Evolutionary conservation across 2,329 filamentous ascomycete species (phyloP), one percentile per base, ranked within the genome.

Genomic region (Colletotrichum chlorophyti): DNA sequence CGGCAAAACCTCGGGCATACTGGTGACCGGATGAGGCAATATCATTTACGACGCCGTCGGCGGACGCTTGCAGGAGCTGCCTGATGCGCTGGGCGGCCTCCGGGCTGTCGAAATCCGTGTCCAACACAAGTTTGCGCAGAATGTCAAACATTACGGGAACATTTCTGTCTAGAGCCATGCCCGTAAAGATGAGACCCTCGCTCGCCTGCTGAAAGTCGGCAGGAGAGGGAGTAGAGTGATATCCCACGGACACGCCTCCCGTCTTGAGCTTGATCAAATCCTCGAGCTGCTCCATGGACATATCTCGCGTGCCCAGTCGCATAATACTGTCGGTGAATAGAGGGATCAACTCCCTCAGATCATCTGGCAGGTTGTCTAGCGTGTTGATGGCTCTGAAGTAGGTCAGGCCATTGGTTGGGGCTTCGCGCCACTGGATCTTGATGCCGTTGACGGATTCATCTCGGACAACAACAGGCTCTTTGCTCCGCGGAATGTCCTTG

Each of bases 261-360:
- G 95, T 98, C 77, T 96, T 96, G 26, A 98, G 83, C 73, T 98
- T 98, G 72, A 99, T 97, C 53, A 93, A 76, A 69, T 98, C 95
- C 73, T 99, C 95, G 48, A 98, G 84, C 72, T 97, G 88, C 72
- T 97, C 95, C 90, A 97, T 97, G 0, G 88, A 87, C 81, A 91
- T 91, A 59, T 88, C 85, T 66, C 90, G 90, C 3, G 94, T 99
- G 12, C 95, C 95, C 8, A 99, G 83, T 17, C 95, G 89, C 90
- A 97, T 95, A 61, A 99, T 88, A 32, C 91, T 88, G 69, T 97
- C 93, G 12, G 91, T 93, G 70, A 98, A 98, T 0, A 99, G 78
- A 1, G 95, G 95, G 43, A 98, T 84, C 57, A 98, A 80, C 65
- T 91, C 82, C 49, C 95, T 85, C 49, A 98, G 82, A 62, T 97